Evolutionary conservation across 768 basidiomycete genomes (phyloP).

Genomic region (Crucibulum laeve): DNA sequence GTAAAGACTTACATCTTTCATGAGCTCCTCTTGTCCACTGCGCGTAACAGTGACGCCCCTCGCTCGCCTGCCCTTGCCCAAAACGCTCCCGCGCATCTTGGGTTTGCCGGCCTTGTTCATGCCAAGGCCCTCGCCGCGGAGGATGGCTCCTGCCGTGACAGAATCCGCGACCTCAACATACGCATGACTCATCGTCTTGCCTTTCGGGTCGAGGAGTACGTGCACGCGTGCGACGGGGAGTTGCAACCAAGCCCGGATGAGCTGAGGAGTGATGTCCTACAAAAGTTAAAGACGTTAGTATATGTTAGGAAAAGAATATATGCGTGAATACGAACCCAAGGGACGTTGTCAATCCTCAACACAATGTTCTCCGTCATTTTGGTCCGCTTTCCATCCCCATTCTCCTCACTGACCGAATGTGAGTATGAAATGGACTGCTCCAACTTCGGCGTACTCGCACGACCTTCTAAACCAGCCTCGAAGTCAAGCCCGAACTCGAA

Average conservation of each 20-base stretch:
- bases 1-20: conserved; percentile 59
- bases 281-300: conserved; percentile 3
- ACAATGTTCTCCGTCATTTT: conserved; percentile 47
- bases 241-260: conserved; percentile 63
- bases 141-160: conserved; percentile 58
- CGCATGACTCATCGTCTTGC: conserved; percentile 83
- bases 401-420: conserved; percentile 8
- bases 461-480: conserved; percentile 21
- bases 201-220: conserved; percentile 75
- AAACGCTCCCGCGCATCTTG: conserved; percentile 58
- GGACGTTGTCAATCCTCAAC: conserved; percentile 83
- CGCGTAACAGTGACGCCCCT: conserved; percentile 82
- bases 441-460: conserved; percentile 41
- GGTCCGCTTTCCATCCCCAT: conserved; percentile 6
- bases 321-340: conserved; percentile 55
- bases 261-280: conserved; percentile 81
- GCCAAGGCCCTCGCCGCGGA: conserved; percentile 48
- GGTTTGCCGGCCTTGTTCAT: conserved; percentile 20
- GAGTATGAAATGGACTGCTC: conserved; percentile 17
- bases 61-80: conserved; percentile 75
- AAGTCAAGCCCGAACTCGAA: conserved; percentile 39
- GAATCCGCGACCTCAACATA: conserved; percentile 70
- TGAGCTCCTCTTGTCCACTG: conserved; percentile 76
- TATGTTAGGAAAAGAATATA: not conserved
- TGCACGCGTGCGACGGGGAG: conserved; percentile 70